Conservation (phyloP, 176 grass and related monocot genomes). For the Cenchrus americanus region DNA sequence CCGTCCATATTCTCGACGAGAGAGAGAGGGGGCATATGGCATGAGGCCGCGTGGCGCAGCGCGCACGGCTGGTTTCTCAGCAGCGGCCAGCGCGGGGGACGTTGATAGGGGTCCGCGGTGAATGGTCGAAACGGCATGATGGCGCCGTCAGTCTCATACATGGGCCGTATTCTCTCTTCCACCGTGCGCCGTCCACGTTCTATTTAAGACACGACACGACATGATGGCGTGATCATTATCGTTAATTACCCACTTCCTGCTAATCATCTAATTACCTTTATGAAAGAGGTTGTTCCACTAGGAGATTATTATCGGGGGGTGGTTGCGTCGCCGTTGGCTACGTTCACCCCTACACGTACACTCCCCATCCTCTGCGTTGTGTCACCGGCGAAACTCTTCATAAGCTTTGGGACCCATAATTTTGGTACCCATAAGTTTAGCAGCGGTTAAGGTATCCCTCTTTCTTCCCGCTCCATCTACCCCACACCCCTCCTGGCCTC, state of each 20-base stretch:
- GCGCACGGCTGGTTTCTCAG: background rate
- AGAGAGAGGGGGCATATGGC: background rate
- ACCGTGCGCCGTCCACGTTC: background rate
- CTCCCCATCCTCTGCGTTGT: too few species aligned
- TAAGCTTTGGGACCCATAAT: too few species aligned
- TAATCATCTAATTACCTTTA: background rate
- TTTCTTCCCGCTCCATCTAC: too few species aligned
- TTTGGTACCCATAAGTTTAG: too few species aligned
- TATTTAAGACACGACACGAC: constrained; percentile 28
- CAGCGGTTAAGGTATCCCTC: too few species aligned
- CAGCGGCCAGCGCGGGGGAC: background rate
- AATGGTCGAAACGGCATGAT: background rate
- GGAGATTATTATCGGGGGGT: too few species aligned
- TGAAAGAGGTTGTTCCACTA: background rate
- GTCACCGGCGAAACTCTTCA: too few species aligned
- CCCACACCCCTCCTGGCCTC: too few species aligned
- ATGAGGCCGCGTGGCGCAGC: constrained; percentile 29
- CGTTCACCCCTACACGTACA: too few species aligned
- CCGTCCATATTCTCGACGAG: background rate
- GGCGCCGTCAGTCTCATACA: constrained; percentile 46
- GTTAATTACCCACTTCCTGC: background rate
- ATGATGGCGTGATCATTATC: background rate
- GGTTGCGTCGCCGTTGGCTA: too few species aligned
- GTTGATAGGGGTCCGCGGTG: constrained; percentile 23
- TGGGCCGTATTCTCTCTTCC: background rate